Conservation (phyloP, 768 basidiomycete genomes). For the Tephrocybe sp. region DNA sequence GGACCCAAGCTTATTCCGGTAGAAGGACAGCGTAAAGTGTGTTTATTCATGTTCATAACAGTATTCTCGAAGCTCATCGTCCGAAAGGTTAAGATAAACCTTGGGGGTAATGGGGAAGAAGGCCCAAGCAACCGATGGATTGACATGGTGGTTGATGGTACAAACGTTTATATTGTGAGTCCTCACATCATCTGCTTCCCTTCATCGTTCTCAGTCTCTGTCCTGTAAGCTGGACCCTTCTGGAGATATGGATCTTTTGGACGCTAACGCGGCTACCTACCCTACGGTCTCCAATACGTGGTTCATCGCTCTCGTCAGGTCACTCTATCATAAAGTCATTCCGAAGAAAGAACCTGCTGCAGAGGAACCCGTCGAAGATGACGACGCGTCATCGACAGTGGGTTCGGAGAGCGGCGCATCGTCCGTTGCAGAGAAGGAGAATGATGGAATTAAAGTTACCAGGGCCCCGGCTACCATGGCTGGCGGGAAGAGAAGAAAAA, state of each 20-base stretch:
- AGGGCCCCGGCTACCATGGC: slow-evolving; percentile 45
- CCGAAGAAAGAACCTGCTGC: slow-evolving; percentile 17
- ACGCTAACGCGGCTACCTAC: slow-evolving; percentile 52
- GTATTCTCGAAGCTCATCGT: not conserved
- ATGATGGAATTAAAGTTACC: slow-evolving; percentile 20
- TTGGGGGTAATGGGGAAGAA: slow-evolving; percentile 51
- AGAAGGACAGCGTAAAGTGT: slow-evolving; percentile 67
- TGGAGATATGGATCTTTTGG: slow-evolving; percentile 55
- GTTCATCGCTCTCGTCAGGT: slow-evolving; percentile 52
- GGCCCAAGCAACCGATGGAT: slow-evolving; percentile 54
- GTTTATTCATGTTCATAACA: slow-evolving; percentile 5
- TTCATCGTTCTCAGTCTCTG: not conserved
- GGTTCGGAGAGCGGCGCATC: slow-evolving; percentile 32
- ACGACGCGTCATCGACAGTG: slow-evolving; percentile 3
- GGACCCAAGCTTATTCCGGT: slow-evolving; percentile 69
- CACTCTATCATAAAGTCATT: slow-evolving; percentile 25
- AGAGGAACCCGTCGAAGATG: slow-evolving; percentile 21
- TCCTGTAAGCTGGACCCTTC: slow-evolving; percentile 53
- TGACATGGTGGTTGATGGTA: slow-evolving; percentile 81
- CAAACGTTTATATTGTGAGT: slow-evolving; percentile 74
- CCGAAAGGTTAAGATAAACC: slow-evolving; percentile 65
- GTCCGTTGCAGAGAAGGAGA: slow-evolving; percentile 34
- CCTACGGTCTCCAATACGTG: slow-evolving; percentile 69
- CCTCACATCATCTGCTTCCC: not conserved
- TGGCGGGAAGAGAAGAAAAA: slow-evolving; percentile 66